Evolutionary conservation across 768 basidiomycete species (phyloP).

Genomic region (Suillus cothurnatus): DNA sequence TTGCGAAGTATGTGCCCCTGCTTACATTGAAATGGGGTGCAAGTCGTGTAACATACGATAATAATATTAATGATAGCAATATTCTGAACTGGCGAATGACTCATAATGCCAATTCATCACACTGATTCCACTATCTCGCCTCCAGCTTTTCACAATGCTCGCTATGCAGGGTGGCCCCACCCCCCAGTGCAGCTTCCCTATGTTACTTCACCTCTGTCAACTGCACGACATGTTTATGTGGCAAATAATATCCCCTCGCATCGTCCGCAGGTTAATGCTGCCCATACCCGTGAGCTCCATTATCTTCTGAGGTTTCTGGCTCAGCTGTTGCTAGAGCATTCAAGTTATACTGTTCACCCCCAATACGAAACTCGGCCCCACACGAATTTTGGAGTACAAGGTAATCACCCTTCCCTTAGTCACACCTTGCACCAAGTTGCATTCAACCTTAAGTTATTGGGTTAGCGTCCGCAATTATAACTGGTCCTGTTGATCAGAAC

Average conservation of each 20-base stretch:
- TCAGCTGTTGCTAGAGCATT: background rate
- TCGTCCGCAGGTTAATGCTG: background rate
- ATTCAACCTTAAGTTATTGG: background rate
- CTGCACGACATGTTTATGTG: background rate
- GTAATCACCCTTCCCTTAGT: background rate
- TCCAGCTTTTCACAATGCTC: background rate
- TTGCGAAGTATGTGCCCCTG: too few relatives aligned
- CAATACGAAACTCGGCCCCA: background rate
- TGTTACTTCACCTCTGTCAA: background rate
- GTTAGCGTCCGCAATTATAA: background rate
- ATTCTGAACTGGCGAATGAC: too few relatives aligned
- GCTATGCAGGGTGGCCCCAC: slow-evolving; percentile 5
- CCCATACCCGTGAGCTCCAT: background rate
- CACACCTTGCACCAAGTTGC: too few relatives aligned
- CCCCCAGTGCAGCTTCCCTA: background rate
- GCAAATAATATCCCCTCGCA: background rate
- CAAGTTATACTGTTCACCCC: background rate
- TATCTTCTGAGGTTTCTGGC: background rate
- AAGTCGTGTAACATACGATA: too few relatives aligned
- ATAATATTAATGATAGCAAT: too few relatives aligned
- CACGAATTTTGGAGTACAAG: background rate
- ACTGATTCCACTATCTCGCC: background rate
- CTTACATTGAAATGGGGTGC: background rate
- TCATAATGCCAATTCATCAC: too few relatives aligned
- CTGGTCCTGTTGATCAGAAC: background rate